Conservation (phyloP, 2,329 filamentous ascomycete species). For the Fusarium falciforme region DNA sequence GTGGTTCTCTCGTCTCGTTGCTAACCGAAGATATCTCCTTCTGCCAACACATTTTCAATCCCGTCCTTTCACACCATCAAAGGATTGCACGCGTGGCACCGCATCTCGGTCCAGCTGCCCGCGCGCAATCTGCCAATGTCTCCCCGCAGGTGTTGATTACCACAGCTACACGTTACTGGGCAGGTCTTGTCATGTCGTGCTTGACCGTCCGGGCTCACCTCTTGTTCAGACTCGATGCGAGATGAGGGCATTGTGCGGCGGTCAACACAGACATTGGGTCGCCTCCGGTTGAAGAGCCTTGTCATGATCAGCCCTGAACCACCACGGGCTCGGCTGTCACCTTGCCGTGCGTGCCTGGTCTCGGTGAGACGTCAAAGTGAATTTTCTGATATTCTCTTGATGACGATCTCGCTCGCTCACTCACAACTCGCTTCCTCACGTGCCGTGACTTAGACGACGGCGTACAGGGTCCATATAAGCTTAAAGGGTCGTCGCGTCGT, state of each 20-base stretch:
- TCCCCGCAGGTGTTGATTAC: background rate
- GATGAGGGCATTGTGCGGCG: conserved; percentile 7
- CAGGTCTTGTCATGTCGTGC: conserved; percentile 11
- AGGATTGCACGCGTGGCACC: conserved; percentile 22
- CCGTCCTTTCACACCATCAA: conserved; percentile 1
- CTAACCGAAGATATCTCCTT: conserved; percentile 11
- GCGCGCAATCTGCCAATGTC: conserved; percentile 21
- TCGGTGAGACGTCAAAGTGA: conserved; percentile 17
- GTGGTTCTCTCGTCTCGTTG: conserved; percentile 9
- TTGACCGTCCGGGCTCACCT: conserved; percentile 10
- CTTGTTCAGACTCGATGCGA: conserved; percentile 13
- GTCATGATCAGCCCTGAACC: background rate
- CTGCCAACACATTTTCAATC: conserved; percentile 15
- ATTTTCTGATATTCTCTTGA: background rate
- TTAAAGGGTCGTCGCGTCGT: conserved; percentile 35
- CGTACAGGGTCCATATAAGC: conserved; percentile 42
- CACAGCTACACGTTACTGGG: background rate
- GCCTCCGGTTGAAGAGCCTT: background rate
- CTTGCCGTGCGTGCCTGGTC: conserved; percentile 4
- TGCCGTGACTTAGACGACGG: conserved; percentile 8
- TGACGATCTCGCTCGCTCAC: background rate
- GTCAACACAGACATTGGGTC: background rate
- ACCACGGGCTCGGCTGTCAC: conserved; percentile 7
- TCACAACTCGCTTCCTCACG: conserved; percentile 17
- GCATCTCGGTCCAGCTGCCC: conserved; percentile 19